A percentile compares a stretch with the other conserved stretches of the same genome.
phyloP scores from a whole-genome alignment of 805 yeast species.

The Tetrapisispora nanseiensis region DNA sequence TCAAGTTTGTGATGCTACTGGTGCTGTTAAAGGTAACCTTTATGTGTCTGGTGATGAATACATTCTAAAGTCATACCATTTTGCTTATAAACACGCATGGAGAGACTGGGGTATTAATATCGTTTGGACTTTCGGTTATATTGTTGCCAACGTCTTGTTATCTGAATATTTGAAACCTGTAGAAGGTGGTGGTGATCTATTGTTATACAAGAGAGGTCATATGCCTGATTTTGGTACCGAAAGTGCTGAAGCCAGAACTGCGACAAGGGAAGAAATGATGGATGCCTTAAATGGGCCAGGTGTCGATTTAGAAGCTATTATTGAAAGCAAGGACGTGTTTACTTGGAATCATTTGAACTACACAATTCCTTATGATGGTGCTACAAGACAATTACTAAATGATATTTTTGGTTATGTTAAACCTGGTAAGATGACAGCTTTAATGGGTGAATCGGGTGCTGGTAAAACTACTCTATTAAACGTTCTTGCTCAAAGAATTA shows the following conservation, averaged over 20 bases:
- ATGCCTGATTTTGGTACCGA: conserved; percentile 29
- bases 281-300: conserved; percentile 26
- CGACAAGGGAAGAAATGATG: conserved; percentile 33
- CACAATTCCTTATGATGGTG: conserved; percentile 51
- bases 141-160: conserved; percentile 28
- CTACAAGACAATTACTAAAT: conserved; percentile 45
- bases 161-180: conserved; percentile 32
- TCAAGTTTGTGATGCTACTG: conserved; percentile 44
- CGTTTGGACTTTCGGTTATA: conserved; percentile 36
- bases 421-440: conserved; percentile 73
- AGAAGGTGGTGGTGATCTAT: conserved; percentile 33
- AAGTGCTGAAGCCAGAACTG: conserved; percentile 30
- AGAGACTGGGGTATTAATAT: conserved; percentile 50
- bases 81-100: conserved; percentile 43
- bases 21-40: conserved; percentile 37
- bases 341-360: conserved; percentile 66
- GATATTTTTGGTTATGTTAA: conserved; percentile 62
- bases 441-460: conserved; percentile 84
- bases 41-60: conserved; percentile 46
- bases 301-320: conserved; percentile 26
- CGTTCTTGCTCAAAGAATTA: conserved; percentile 61
- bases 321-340: conserved; percentile 43
- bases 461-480: conserved; percentile 74
- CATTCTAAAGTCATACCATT: conserved; percentile 32
- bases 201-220: conserved; percentile 38